Evolutionary conservation across 768 basidiomycete genomes (phyloP), one percentile per base, ranked within the genome.

Genomic region (Boletellus ananas): DNA sequence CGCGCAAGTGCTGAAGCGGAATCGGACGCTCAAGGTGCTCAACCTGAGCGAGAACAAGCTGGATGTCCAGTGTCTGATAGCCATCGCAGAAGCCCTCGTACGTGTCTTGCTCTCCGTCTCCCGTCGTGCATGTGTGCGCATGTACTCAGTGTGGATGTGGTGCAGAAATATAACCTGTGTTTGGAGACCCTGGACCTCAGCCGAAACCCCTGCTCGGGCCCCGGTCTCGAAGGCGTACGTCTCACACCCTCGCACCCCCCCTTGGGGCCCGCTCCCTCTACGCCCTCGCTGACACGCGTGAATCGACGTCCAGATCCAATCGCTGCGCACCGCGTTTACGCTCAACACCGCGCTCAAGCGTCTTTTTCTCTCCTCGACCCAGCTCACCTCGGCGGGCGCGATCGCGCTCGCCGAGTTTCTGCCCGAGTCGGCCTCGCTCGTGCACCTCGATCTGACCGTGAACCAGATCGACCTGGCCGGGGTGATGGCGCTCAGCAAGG

Each of bases 361-460:
- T 1, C 73, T 99, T 38, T 97, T 96, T 73, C 79, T 98, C 18
- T 87, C 91, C 7, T 82, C 85, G 3, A 96, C 94, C 0, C 73
- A 75, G 4, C 79, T 98, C 62, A 80, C 81, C 0, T 87, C 90
- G 1, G 74, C 84, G 0, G 94, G 93, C 2, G 94, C 95, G 1
- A 98, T 98, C 55, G 87, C 92, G 0, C 79, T 98, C 2, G 96
- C 95, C 3, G 95, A 98, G 66, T 98, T 96, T 73, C 80, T 98
- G 1, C 94, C 94, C 0, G 94, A 98, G 65, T 85, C 90, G 0
- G 79, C 77, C 16, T 87, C 87, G 0, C 75, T 99, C 5, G 75
- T 97, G 0, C 94, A 98, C 66, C 83, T 99, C 47, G 96, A 97
- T 68, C 71, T 96, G 25, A 96, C 93, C 0, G 72, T 78, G 58